These are phyloP conservation scores for Tuber indicum DNA, from an alignment of 495 filamentous ascomycete species.

Conservation along the genomic window DNA sequence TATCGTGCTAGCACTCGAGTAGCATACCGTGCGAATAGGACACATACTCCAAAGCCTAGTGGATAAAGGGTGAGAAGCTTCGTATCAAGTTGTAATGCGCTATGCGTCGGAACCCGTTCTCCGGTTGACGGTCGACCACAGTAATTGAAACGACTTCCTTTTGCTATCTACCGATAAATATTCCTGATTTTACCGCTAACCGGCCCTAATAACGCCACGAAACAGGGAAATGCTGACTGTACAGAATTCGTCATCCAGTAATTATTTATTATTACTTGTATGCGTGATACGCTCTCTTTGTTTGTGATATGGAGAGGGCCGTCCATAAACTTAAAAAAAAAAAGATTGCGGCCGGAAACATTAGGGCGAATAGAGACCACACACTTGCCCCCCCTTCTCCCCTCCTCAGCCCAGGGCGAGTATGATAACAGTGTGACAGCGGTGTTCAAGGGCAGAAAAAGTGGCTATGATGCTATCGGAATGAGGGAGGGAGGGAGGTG, in stretches of 20 bases:
- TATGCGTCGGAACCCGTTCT: conserved; percentile 32
- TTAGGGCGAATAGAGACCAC: not conserved
- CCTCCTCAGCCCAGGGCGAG: not conserved
- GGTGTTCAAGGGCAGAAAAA: not conserved
- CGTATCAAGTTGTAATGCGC: conserved; percentile 12
- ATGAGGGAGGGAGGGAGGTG: not conserved
- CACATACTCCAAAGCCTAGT: conserved; percentile 7
- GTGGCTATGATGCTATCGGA: not conserved
- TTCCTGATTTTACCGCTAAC: conserved; percentile 18
- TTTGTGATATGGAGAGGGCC: conserved; percentile 2
- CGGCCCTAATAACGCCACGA: conserved; percentile 5
- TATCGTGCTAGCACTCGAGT: conserved; percentile 5
- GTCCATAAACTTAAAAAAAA: not conserved
- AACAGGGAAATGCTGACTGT: conserved; percentile 13
- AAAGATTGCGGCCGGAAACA: not conserved
- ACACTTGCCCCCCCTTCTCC: not conserved
- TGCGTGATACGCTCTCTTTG: conserved; percentile 2
- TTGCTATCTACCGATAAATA: conserved; percentile 24
- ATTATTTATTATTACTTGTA: not conserved
- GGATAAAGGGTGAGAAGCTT: conserved; percentile 4
- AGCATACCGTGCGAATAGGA: not conserved
- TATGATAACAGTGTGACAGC: not conserved
- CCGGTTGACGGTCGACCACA: conserved; percentile 35
- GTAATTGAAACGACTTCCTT: conserved; percentile 28
- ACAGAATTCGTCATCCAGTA: conserved; percentile 10